Evolutionary conservation across 495 filamentous ascomycete genomes (phyloP).

Genomic region (Halenospora varia): DNA sequence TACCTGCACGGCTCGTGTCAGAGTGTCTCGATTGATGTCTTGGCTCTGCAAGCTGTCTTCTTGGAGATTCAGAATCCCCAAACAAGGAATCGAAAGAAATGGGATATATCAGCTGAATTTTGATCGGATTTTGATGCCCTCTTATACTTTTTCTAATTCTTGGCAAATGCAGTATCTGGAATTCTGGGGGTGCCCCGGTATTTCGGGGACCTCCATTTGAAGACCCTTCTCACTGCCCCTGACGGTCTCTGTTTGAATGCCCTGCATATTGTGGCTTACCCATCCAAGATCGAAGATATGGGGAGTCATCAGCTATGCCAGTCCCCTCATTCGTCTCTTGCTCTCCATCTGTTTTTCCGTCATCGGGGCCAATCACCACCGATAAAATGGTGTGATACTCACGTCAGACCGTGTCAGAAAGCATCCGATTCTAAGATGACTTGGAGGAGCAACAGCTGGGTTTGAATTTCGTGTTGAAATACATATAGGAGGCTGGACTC

Average conservation of each 20-base stretch:
- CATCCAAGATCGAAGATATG: neutral
- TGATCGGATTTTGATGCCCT: too few species aligned
- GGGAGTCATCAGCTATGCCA: neutral
- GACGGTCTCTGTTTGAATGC: neutral
- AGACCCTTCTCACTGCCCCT: neutral
- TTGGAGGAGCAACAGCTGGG: neutral
- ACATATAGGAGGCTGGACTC: neutral
- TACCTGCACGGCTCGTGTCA: neutral
- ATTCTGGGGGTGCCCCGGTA: neutral
- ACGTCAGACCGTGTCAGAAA: neutral
- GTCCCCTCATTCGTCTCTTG: neutral
- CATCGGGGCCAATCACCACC: neutral
- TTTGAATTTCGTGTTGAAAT: neutral
- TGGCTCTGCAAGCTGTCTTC: neutral
- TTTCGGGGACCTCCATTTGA: neutral
- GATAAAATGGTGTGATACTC: neutral
- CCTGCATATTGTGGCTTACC: neutral
- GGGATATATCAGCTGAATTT: neutral
- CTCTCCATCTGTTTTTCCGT: neutral
- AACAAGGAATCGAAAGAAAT: neutral
- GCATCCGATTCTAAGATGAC: neutral
- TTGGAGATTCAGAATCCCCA: neutral
- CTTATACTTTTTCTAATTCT: neutral
- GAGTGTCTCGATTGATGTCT: neutral
- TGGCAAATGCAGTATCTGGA: neutral